Evolutionary conservation across 352 stramenopile genomes (phyloP).

Genomic region (Phytophthora podocarpi): DNA sequence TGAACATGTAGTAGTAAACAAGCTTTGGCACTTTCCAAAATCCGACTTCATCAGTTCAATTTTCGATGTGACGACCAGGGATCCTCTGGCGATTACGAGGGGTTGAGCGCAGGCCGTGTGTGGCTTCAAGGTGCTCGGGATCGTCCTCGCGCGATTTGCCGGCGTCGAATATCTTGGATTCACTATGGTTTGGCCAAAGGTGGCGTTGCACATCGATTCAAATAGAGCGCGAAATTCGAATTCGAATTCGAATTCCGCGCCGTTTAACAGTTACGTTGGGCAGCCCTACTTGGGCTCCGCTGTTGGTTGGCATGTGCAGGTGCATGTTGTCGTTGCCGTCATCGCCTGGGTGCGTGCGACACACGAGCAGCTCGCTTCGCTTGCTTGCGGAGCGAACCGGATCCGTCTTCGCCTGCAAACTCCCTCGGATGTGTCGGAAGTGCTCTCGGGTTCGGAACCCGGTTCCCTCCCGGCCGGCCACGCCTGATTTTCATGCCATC

Average conservation of each 20-base stretch:
- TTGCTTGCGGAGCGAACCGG: slow-evolving; percentile 19
- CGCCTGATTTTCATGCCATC: slow-evolving; percentile 34
- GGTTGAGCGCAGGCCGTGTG: slow-evolving; percentile 6
- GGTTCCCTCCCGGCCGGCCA: slow-evolving; percentile 6
- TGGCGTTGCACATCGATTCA: neutral
- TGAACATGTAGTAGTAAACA: slow-evolving; percentile 3
- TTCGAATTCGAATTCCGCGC: slow-evolving; percentile 9
- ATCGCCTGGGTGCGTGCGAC: slow-evolving; percentile 11
- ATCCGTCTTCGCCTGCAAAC: slow-evolving; percentile 24
- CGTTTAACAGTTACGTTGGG: neutral
- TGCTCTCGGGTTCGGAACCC: too few relatives aligned
- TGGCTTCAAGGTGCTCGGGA: slow-evolving; percentile 31
- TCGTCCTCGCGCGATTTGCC: slow-evolving; percentile 25
- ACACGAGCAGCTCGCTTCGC: slow-evolving; percentile 4
- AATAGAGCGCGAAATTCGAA: neutral
- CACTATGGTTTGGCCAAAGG: slow-evolving; percentile 8
- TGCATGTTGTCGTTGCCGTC: neutral
- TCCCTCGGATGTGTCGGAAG: slow-evolving; percentile 42
- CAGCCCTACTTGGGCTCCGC: neutral
- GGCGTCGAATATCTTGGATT: slow-evolving; percentile 5
- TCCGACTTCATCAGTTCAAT: neutral
- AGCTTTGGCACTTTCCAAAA: neutral
- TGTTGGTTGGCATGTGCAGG: neutral
- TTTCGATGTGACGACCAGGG: slow-evolving; percentile 6
- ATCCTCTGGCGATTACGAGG: slow-evolving; percentile 23